Conservation (phyloP, 345 rosid species). For the Streptanthus diversifolius region DNA sequence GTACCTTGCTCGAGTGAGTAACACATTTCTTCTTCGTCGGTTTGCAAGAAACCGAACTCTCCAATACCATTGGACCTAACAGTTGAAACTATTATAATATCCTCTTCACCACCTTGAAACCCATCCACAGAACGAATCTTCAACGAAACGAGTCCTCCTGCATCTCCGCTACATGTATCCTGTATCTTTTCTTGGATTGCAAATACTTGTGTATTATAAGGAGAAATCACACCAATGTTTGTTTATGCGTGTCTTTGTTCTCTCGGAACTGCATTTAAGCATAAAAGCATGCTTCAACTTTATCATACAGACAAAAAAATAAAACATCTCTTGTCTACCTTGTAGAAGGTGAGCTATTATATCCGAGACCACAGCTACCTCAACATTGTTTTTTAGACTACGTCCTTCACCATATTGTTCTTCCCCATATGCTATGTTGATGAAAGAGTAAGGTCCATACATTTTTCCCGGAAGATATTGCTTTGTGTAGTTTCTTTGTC, state of each 20-base stretch:
- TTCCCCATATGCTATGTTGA: slow-evolving; percentile 33
- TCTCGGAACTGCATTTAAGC: slow-evolving; percentile 20
- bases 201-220: slow-evolving; percentile 43
- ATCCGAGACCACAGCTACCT: slow-evolving; percentile 35
- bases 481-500: slow-evolving; percentile 25
- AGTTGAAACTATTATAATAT: slow-evolving; percentile 47
- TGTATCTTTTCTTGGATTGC: slow-evolving; percentile 43
- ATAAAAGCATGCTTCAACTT: not conserved
- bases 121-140: slow-evolving; percentile 42
- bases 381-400: slow-evolving; percentile 40
- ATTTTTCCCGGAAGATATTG: slow-evolving; percentile 36
- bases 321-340: slow-evolving; percentile 22
- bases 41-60: slow-evolving; percentile 38
- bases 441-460: slow-evolving; percentile 47
- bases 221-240: slow-evolving; percentile 44
- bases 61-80: slow-evolving; percentile 40
- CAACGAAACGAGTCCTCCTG: slow-evolving; percentile 29
- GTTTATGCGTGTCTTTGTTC: slow-evolving; percentile 22
- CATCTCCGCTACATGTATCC: slow-evolving; percentile 14
- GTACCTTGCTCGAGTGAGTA: slow-evolving; percentile 44
- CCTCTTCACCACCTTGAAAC: slow-evolving; percentile 53
- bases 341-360: slow-evolving; percentile 34
- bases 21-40: slow-evolving; percentile 32
- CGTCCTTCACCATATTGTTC: slow-evolving; percentile 32
- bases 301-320: too few relatives aligned